A percentile compares a stretch with the other conserved stretches of the same genome.
Evolutionary conservation across 2,329 filamentous ascomycete species (phyloP).

Genomic region (Fusarium brevicatenulatum): DNA sequence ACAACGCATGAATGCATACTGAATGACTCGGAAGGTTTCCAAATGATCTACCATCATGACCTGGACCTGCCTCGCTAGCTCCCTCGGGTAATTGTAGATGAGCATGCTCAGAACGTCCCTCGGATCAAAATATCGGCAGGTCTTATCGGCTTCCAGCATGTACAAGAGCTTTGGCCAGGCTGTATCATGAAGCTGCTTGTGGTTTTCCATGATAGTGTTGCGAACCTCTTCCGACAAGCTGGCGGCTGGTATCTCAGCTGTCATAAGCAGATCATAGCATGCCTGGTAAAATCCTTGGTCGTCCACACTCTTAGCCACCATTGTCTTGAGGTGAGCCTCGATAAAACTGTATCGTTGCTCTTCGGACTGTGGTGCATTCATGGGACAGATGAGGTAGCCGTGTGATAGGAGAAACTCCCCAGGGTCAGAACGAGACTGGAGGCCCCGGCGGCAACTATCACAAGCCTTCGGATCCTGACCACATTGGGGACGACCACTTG

Average conservation of each 20-base stretch:
- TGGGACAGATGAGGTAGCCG: neutral
- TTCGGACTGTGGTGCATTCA: neutral
- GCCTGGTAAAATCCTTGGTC: neutral
- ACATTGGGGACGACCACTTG: neutral
- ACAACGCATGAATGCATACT: neutral
- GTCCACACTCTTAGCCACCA: neutral
- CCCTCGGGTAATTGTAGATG: neutral
- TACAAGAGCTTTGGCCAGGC: neutral
- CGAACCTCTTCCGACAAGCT: neutral
- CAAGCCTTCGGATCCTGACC: neutral
- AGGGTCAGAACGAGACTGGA: neutral
- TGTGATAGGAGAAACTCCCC: neutral
- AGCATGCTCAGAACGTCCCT: neutral
- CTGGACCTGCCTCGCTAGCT: neutral
- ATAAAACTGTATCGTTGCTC: neutral
- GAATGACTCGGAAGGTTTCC: neutral
- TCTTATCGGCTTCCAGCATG: neutral
- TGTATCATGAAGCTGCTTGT: neutral
- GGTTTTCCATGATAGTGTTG: neutral
- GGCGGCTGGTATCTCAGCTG: neutral
- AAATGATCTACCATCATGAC: neutral
- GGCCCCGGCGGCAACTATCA: neutral
- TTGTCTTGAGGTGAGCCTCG: neutral
- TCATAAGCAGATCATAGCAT: neutral
- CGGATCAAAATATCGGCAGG: neutral